These are phyloP conservation scores for Teratosphaeria epicoccoides DNA, from an alignment of 2,329 filamentous ascomycete genomes.

Conservation along the genomic window DNA sequence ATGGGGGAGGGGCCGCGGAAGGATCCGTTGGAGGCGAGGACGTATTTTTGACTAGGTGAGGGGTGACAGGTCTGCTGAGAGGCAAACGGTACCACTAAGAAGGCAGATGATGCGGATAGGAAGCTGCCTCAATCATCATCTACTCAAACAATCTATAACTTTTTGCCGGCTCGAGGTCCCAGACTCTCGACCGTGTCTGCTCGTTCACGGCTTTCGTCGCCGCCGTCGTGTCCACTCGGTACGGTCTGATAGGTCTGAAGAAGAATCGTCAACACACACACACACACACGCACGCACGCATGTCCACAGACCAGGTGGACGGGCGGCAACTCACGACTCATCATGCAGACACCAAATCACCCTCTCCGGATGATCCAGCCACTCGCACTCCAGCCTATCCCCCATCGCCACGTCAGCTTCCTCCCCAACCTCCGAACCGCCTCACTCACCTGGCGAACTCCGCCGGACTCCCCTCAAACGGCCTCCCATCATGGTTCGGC, in stretches of 20 bases:
- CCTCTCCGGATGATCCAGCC: not conserved
- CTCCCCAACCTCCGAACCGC: not conserved
- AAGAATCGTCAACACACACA: not conserved
- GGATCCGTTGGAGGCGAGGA: not conserved
- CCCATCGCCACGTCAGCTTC: not conserved
- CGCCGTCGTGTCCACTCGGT: not conserved
- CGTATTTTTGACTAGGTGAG: not conserved
- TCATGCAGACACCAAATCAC: slow-evolving; percentile 1
- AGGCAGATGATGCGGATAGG: not conserved
- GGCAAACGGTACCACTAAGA: too few species aligned
- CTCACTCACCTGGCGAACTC: not conserved
- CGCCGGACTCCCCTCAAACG: not conserved
- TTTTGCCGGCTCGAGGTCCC: not conserved
- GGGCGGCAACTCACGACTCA: not conserved
- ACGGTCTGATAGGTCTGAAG: not conserved
- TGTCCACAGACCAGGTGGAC: too few species aligned
- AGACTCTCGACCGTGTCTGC: not conserved
- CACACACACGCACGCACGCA: not conserved
- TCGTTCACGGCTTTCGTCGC: not conserved
- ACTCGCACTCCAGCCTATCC: not conserved
- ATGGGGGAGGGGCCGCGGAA: not conserved
- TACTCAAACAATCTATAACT: not conserved
- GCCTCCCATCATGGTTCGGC: not conserved
- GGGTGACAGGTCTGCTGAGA: too few species aligned
- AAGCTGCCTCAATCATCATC: too few species aligned